Conservation (phyloP, 2,329 filamentous ascomycete genomes). For the Rugonectria rugulosa region DNA sequence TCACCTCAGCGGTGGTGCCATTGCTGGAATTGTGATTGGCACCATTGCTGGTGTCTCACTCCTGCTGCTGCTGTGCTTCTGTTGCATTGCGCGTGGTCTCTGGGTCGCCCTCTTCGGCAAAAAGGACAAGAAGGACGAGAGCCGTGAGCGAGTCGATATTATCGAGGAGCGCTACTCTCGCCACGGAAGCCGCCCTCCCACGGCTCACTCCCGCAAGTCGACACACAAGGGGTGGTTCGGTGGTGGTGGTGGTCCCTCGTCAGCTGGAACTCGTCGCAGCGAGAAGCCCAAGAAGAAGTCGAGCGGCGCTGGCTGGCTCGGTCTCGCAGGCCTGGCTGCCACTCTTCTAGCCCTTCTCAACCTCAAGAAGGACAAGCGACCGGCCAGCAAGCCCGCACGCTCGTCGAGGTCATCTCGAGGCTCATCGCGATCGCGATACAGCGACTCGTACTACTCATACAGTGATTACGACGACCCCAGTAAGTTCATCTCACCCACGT, state of each 20-base stretch:
- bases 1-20: conserved; percentile 73
- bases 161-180: conserved; percentile 69
- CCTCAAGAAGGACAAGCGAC: conserved; percentile 59
- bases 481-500: conserved; percentile 48
- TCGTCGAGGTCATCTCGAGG: conserved; percentile 47
- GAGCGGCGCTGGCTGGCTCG: conserved; percentile 60
- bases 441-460: conserved; percentile 63
- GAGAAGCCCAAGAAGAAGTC: conserved; percentile 62
- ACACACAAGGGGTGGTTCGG: conserved; percentile 66
- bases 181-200: conserved; percentile 51
- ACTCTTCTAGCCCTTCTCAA: conserved; percentile 63
- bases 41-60: conserved; percentile 71
- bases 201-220: conserved; percentile 57
- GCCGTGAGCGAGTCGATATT: conserved; percentile 64
- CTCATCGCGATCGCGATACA: conserved; percentile 57
- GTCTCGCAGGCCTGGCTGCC: conserved; percentile 59
- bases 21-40: conserved; percentile 83
- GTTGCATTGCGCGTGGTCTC: conserved; percentile 70
- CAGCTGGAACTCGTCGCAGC: conserved; percentile 50
- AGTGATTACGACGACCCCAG: conserved; percentile 58
- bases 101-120: conserved; percentile 71
- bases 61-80: conserved; percentile 76
- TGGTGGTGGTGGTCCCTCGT: conserved; percentile 52
- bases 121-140: conserved; percentile 55
- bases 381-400: conserved; percentile 48